Percentiles rank a stretch among this genome's conserved stretches.
Evolutionary conservation across 257 asterid species (phyloP).

Genomic region (Jaltomata sinuosa): DNA sequence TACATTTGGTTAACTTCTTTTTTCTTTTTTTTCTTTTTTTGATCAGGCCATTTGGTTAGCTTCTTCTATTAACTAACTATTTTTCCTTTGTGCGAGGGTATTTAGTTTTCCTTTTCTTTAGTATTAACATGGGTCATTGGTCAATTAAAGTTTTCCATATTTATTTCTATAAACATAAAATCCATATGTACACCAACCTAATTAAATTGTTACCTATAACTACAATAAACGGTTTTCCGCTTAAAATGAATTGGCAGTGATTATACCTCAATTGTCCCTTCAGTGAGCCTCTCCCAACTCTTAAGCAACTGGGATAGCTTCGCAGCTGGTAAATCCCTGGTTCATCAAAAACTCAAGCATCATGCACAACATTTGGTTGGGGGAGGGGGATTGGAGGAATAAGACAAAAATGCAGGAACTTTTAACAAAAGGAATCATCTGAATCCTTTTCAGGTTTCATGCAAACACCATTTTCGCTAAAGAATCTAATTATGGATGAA

Average conservation of each 20-base stretch:
- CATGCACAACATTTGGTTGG: background rate
- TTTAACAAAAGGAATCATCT: background rate
- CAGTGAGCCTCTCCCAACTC: conserved; percentile 59
- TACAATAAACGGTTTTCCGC: background rate
- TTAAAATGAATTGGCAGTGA: conserved; percentile 2
- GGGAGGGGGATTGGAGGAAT: background rate
- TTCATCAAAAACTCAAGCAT: background rate
- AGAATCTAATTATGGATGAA: background rate
- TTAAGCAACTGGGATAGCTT: conserved; percentile 54
- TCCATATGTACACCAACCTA: background rate
- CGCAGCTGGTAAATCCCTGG: conserved; percentile 56
- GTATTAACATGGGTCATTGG: background rate
- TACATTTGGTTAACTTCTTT: background rate
- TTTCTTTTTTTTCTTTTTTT: too few relatives aligned
- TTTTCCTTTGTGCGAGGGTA: background rate
- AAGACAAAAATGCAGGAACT: background rate
- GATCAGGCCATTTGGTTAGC: background rate
- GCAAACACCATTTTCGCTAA: background rate
- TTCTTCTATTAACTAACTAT: background rate
- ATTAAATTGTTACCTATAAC: background rate
- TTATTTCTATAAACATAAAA: background rate
- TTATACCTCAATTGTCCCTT: conserved; percentile 50
- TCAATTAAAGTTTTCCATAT: background rate
- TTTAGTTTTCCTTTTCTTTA: background rate
- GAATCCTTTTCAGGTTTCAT: background rate